Percentiles rank a stretch among this genome's conserved stretches.
Evolutionary conservation across 1,284 basidiomycete species (phyloP).

Genomic region (Ustilago vetiveriae): DNA sequence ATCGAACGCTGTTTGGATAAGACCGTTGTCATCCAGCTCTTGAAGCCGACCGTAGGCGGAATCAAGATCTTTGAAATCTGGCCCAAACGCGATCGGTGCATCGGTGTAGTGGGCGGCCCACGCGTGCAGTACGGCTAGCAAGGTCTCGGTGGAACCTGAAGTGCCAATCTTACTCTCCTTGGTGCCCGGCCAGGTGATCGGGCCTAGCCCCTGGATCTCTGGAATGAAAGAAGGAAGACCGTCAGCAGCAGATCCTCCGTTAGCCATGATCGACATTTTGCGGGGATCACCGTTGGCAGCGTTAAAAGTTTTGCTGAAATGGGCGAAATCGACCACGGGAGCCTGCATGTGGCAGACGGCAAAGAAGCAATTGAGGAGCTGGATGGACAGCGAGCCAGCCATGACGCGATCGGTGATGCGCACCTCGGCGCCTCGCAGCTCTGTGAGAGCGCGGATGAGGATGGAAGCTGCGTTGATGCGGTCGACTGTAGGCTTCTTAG

Average conservation of each 20-base stretch:
- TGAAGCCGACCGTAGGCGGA: slow-evolving; percentile 15
- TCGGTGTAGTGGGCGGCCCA: slow-evolving; percentile 62
- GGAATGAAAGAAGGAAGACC: slow-evolving; percentile 38
- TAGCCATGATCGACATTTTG: slow-evolving; percentile 62
- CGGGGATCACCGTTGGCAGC: slow-evolving; percentile 53
- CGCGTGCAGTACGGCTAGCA: slow-evolving; percentile 58
- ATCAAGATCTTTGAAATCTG: slow-evolving; percentile 37
- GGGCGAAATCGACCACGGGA: slow-evolving; percentile 58
- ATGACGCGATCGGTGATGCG: slow-evolving; percentile 52
- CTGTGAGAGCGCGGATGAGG: slow-evolving; percentile 40
- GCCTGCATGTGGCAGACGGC: slow-evolving; percentile 58
- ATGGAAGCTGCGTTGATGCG: slow-evolving; percentile 44
- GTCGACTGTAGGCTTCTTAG: slow-evolving; percentile 4
- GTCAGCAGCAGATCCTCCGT: slow-evolving; percentile 49
- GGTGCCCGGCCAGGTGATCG: slow-evolving; percentile 37
- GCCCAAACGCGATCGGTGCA: slow-evolving; percentile 56
- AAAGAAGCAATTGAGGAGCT: slow-evolving; percentile 61
- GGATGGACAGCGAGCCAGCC: slow-evolving; percentile 51
- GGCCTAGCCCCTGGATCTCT: slow-evolving; percentile 15
- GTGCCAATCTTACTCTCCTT: slow-evolving; percentile 53
- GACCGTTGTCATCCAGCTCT: slow-evolving; percentile 35
- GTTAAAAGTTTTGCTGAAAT: slow-evolving; percentile 60
- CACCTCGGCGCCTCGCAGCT: slow-evolving; percentile 40
- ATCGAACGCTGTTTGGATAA: slow-evolving; percentile 9
- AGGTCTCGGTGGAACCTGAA: slow-evolving; percentile 53